Percentiles rank a stretch among this genome's conserved stretches.
phyloP scores from a whole-genome alignment of 192 early-diverging fungal species.

The Gonapodya sp. region DNA sequence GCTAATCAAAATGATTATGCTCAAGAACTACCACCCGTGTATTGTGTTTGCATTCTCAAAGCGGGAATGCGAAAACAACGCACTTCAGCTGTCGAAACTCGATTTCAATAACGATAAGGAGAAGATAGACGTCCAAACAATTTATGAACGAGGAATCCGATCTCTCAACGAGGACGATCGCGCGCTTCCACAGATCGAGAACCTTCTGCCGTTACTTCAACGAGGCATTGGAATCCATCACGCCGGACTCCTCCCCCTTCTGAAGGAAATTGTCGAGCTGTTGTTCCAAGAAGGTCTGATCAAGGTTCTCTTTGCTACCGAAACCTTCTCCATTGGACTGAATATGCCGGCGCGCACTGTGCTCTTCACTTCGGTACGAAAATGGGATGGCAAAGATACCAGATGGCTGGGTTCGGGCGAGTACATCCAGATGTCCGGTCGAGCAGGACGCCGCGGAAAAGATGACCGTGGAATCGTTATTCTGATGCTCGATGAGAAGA shows the following conservation, averaged over 20 bases:
- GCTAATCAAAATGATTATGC: conserved; percentile 91
- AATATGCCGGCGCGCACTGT: conserved; percentile 99
- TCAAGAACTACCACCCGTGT: conserved; percentile 93
- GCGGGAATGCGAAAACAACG: conserved; percentile 84
- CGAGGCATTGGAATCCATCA: conserved; percentile 97
- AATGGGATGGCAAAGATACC: conserved; percentile 82
- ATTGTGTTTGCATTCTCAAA: conserved; percentile 96
- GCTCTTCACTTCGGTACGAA: conserved; percentile 85
- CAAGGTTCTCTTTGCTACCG: conserved; percentile 97
- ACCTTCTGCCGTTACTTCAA: conserved; percentile 79
- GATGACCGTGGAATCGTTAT: conserved; percentile 97
- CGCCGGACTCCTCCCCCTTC: conserved; percentile 85
- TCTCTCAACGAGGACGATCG: conserved; percentile 83
- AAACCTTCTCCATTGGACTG: conserved; percentile 97
- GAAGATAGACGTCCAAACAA: conserved; percentile 67
- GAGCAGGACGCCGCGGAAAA: conserved; percentile 91
- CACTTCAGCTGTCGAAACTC: conserved; percentile 80
- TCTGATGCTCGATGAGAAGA: conserved; percentile 91
- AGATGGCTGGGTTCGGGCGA: conserved; percentile 81
- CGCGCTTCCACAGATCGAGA: conserved; percentile 79
- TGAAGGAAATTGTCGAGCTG: conserved; percentile 96
- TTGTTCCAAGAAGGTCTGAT: conserved; percentile 94
- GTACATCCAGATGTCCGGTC: conserved; percentile 99
- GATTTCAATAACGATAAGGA: conserved; percentile 86
- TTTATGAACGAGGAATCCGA: conserved; percentile 81